Conservation (phyloP, 1,284 basidiomycete genomes). For the Tilletia caries region DNA sequence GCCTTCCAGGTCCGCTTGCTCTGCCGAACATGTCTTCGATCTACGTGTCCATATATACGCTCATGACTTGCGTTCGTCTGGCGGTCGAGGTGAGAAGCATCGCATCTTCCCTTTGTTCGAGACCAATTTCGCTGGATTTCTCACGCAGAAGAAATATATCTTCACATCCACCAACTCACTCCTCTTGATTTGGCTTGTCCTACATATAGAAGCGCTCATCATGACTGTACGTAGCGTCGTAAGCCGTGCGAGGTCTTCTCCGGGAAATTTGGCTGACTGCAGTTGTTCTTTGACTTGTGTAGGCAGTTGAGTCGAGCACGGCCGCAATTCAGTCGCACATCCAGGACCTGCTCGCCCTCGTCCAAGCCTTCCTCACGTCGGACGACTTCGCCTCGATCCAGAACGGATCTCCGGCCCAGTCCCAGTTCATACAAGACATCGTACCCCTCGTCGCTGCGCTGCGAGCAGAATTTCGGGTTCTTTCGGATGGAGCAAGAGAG, state of each 20-base stretch:
- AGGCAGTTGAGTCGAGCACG: neutral
- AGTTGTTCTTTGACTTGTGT: no score
- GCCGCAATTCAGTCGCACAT: neutral
- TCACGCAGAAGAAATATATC: no score
- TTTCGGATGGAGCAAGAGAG: neutral
- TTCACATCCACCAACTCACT: no score
- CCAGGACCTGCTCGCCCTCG: neutral
- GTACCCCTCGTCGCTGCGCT: neutral
- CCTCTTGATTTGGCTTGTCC: no score
- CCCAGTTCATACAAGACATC: neutral
- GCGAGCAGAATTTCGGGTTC: neutral
- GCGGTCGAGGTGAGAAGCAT: no score
- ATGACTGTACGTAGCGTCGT: neutral
- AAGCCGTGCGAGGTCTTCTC: no score
- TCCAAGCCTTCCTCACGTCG: neutral
- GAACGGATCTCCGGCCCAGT: neutral
- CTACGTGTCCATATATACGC: neutral
- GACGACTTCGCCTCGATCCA: neutral
- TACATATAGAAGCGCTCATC: neutral
- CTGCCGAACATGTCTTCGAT: constrained; percentile 8
- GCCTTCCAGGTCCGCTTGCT: neutral
- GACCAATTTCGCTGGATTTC: no score
- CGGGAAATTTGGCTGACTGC: no score
- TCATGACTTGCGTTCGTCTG: neutral
- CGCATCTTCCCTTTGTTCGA: neutral